Evolutionary conservation across 2,329 filamentous ascomycete species (phyloP).

Genomic region (Ophiostoma triangulosporum): DNA sequence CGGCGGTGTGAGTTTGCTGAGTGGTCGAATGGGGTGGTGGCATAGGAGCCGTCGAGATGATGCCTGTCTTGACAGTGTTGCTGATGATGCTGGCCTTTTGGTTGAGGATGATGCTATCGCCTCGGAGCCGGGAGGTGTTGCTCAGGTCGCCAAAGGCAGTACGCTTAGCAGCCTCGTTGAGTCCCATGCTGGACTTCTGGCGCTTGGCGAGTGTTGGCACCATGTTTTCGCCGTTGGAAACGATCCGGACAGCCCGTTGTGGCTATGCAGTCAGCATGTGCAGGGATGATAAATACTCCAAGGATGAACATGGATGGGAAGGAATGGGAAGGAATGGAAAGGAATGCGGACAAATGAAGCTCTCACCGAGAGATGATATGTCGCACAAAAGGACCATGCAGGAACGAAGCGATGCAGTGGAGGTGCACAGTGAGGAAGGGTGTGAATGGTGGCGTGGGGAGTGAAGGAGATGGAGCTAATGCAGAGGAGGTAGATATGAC

Average conservation of each 20-base stretch:
- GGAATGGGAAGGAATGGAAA: background rate
- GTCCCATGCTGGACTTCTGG: conserved; percentile 62
- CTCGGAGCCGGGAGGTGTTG: conserved; percentile 31
- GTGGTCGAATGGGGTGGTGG: conserved; percentile 12
- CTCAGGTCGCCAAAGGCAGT: conserved; percentile 73
- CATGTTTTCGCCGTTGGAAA: conserved; percentile 62
- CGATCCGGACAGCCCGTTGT: conserved; percentile 46
- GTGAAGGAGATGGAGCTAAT: too few species aligned
- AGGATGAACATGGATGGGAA: too few species aligned
- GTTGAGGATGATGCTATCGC: conserved; percentile 1
- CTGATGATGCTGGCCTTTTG: conserved; percentile 20
- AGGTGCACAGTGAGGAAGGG: background rate
- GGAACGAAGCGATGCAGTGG: background rate
- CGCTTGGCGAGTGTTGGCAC: conserved; percentile 45
- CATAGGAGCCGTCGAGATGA: conserved; percentile 11
- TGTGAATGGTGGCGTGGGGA: background rate
- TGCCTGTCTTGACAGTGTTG: background rate
- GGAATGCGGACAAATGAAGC: background rate
- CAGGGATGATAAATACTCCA: background rate
- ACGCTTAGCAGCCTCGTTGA: conserved; percentile 48
- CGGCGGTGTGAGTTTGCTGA: background rate
- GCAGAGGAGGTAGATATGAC: too few species aligned
- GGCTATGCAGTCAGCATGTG: conserved; percentile 37
- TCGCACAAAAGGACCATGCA: background rate
- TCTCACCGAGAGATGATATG: background rate